Base-by-base conservation (phyloP, 768 basidiomycete species). In the Podaxis sp. region DNA sequence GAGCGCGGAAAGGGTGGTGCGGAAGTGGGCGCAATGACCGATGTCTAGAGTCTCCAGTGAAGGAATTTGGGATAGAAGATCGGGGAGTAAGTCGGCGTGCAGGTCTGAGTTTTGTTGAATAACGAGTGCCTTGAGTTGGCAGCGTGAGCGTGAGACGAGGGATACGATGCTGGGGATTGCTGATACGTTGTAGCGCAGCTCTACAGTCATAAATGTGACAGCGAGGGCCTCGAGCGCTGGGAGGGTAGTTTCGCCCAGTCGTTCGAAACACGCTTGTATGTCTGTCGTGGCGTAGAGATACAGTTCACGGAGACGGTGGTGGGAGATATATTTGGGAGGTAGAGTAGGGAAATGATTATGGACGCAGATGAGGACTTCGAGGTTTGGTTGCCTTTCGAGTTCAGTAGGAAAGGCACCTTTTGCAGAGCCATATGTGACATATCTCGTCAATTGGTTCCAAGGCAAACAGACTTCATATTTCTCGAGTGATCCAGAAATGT, bases 61-160 rank as follows among this genome's bases (percentile, higher is more conserved):
- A 12, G 55, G 55, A 3, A 43, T 41, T 27, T 41, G 40, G 4
- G 55, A 57, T 12, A 57, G 19, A 12, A 57, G 40, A 27, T 11
- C 6, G 3, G 55, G 55, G 24, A 57, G 25, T 46, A n/a, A 19
- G 15, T 46, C 41, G n/a, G 43, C 25, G 15, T 41, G 7, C 7
- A 57, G 40, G 25, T 19, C 25, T 11, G 33, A 57, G 55, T 24
- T 46, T 57, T 57, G 55, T 57, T 57, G 38, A 2, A 57, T 57
- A 22, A 43, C 55, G 22, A 57, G 55, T 25, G 40, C n/a, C 41
- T 57, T 57, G 41, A 57, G 55, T 40, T 29, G 37, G n/a, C 55
- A 57, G 12, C 27, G n/a, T 4, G 55, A 57, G 25, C 41, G 38
- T 11, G 38, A 3, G 25, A 57, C 41, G 55, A 57, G 55, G 3